These are phyloP conservation scores for Blastobotrys illinoisensis DNA, from an alignment of 1,139 yeast species.

Conservation along the genomic window DNA sequence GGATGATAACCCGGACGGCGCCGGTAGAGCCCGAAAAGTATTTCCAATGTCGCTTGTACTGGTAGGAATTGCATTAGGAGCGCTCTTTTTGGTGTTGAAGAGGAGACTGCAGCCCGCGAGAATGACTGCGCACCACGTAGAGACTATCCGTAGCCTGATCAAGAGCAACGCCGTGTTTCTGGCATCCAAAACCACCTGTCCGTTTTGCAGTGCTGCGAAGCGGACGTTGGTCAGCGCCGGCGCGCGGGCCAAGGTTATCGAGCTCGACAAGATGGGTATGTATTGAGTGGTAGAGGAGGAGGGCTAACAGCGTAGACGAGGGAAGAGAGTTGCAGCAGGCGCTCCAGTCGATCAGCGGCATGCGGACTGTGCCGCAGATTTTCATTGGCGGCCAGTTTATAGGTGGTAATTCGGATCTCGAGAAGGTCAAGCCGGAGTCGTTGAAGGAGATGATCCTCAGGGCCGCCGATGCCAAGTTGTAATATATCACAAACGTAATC, in stretches of 20 bases:
- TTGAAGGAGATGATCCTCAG: constrained; percentile 33
- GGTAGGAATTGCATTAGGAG: background rate
- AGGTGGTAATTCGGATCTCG: constrained; percentile 91
- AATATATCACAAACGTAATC: background rate
- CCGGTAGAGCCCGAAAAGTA: background rate
- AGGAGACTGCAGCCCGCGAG: background rate
- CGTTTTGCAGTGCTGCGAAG: constrained; percentile 13
- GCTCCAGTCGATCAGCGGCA: constrained; percentile 71
- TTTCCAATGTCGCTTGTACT: background rate
- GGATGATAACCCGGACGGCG: background rate
- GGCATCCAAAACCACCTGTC: constrained; percentile 59
- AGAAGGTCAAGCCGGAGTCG: constrained; percentile 43
- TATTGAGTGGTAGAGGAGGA: background rate
- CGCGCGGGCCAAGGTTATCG: constrained; percentile 20
- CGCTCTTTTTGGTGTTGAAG: background rate
- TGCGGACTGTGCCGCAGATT: constrained; percentile 88
- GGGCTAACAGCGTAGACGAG: constrained; percentile 30
- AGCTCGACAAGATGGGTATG: constrained; percentile 21
- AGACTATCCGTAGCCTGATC: constrained; percentile 40
- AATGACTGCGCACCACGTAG: constrained; percentile 13
- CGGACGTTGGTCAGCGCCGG: constrained; percentile 12
- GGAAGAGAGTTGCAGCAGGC: constrained; percentile 78
- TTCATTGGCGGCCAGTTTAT: constrained; percentile 86
- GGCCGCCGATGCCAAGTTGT: constrained; percentile 10
- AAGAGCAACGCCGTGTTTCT: constrained; percentile 60